phyloP scores from a whole-genome alignment of 2,329 filamentous ascomycete species.

The Paracamarosporium sp. region DNA sequence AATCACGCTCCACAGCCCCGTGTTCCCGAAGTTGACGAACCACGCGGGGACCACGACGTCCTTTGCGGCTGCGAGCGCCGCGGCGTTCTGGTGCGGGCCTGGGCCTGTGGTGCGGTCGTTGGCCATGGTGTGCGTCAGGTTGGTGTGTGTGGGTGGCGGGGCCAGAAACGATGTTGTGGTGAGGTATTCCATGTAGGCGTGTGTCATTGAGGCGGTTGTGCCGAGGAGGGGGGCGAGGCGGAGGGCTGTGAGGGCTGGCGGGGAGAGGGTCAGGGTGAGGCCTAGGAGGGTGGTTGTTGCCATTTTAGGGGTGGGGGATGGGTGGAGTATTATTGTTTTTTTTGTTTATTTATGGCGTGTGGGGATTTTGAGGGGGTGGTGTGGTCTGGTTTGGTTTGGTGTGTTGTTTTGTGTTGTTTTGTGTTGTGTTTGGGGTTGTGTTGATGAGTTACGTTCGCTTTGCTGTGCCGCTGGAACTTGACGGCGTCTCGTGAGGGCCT shows the following conservation, averaged over 20 bases:
- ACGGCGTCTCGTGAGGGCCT: neutral
- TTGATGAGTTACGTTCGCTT: too few relatives aligned
- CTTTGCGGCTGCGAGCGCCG: constrained; percentile 14
- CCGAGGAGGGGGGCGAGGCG: constrained; percentile 29
- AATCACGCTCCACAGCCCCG: constrained; percentile 23
- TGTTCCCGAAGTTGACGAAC: constrained; percentile 30
- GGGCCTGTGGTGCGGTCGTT: neutral
- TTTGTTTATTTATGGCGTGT: neutral
- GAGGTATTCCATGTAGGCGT: constrained; percentile 35
- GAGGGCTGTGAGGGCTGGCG: constrained; percentile 21
- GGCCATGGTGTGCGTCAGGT: constrained; percentile 4
- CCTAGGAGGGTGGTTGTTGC: constrained; percentile 10
- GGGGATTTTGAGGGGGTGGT: neutral
- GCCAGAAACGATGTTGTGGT: constrained; percentile 28
- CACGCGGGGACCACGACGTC: constrained; percentile 20
- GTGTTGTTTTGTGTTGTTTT: neutral
- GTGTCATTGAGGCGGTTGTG: constrained; percentile 31
- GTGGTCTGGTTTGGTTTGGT: neutral
- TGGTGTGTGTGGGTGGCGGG: constrained; percentile 11
- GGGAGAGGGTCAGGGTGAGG: constrained; percentile 13
- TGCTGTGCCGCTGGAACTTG: too few relatives aligned
- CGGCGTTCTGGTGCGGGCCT: neutral
- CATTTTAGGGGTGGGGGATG: constrained; percentile 3
- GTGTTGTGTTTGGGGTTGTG: neutral
- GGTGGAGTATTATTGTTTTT: neutral